These are phyloP conservation scores for Plenodomus biglobosus DNA, from an alignment of 2,329 filamentous ascomycete genomes.

Conservation along the genomic window DNA sequence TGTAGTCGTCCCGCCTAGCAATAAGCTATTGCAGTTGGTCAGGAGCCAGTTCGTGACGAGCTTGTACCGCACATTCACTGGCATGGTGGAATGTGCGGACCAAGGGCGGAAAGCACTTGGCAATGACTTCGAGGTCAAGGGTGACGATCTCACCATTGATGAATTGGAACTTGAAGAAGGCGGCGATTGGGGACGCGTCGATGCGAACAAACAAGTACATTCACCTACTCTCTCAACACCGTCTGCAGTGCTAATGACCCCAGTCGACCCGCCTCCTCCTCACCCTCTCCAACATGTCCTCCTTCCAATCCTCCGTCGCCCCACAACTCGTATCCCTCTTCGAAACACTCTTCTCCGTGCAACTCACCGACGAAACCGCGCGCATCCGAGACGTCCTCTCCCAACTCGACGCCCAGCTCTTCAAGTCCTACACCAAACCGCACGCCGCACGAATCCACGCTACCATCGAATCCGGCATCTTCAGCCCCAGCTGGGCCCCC, in stretches of 20 bases:
- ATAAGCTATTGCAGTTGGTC: conserved; percentile 88
- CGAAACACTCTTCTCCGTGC: conserved; percentile 90
- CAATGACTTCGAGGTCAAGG: conserved; percentile 55
- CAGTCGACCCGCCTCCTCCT: conserved; percentile 91
- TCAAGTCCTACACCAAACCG: conserved; percentile 86
- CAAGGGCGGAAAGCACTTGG: conserved; percentile 66
- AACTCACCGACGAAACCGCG: conserved; percentile 89
- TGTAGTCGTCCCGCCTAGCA: conserved; percentile 80
- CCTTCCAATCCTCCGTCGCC: conserved; percentile 77
- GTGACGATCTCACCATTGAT: conserved; percentile 51
- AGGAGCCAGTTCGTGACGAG: conserved; percentile 90
- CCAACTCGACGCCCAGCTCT: conserved; percentile 88
- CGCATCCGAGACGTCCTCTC: conserved; percentile 86
- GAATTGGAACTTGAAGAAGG: conserved; percentile 29
- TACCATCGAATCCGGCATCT: conserved; percentile 74
- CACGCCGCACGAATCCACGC: conserved; percentile 54
- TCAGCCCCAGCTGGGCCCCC: conserved; percentile 71
- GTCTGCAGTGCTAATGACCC: not conserved
- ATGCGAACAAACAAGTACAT: conserved; percentile 40
- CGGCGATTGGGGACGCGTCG: conserved; percentile 33
- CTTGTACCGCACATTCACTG: conserved; percentile 88
- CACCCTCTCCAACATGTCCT: conserved; percentile 87
- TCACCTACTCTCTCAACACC: not conserved
- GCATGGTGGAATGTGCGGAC: conserved; percentile 96
- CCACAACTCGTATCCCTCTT: conserved; percentile 90